These are phyloP conservation scores for Tricholoma bakamatsutake DNA, from an alignment of 768 basidiomycete species.

Conservation along the genomic window DNA sequence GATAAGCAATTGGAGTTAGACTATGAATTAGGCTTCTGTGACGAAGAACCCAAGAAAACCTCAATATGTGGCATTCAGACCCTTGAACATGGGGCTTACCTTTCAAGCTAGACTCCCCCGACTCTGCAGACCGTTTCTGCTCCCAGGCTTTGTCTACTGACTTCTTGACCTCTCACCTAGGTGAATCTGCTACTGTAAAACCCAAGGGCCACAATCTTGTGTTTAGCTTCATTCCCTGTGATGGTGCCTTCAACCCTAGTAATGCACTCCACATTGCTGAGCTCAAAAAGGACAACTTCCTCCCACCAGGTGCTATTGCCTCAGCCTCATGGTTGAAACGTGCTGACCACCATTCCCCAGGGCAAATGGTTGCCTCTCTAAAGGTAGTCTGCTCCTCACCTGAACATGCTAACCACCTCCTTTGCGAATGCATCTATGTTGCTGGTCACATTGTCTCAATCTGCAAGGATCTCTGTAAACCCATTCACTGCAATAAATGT, in stretches of 20 bases:
- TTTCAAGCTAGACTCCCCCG: neutral
- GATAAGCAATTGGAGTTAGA: neutral
- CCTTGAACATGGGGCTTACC: neutral
- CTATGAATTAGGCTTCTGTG: too few species aligned
- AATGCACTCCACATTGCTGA: neutral
- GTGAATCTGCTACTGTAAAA: neutral
- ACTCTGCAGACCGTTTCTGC: neutral
- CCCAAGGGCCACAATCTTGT: neutral
- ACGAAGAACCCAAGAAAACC: neutral
- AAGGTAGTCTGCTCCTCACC: neutral
- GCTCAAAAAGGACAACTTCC: neutral
- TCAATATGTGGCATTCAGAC: neutral
- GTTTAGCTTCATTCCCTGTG: neutral
- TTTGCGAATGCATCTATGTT: neutral
- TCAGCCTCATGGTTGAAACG: too few species aligned
- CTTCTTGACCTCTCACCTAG: neutral
- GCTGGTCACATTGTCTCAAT: neutral
- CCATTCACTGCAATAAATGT: constrained; percentile 1
- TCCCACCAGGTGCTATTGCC: neutral
- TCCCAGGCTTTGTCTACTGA: neutral
- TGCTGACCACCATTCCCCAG: too few species aligned
- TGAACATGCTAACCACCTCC: constrained; percentile 1
- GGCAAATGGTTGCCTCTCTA: too few species aligned
- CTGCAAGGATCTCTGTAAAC: neutral
- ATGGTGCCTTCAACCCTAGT: neutral